phyloP scores from a whole-genome alignment of 2,329 filamentous ascomycete species.

The Zalaria obscura region DNA sequence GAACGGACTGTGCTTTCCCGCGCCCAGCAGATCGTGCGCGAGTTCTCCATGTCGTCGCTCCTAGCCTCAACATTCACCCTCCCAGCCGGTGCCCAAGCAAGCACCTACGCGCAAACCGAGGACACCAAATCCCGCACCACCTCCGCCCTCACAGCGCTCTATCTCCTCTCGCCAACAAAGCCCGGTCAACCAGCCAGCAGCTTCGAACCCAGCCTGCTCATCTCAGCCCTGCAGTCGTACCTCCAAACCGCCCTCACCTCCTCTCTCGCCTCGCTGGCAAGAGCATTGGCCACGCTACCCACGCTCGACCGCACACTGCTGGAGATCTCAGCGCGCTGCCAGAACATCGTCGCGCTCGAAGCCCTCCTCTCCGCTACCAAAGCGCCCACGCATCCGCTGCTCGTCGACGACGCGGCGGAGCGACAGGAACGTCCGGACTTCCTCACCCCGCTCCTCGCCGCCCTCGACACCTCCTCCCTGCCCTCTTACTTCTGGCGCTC shows the following conservation, averaged over 20 bases:
- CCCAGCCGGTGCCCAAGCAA: slow-evolving; percentile 7
- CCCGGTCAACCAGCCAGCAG: slow-evolving; percentile 26
- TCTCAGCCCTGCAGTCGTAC: slow-evolving; percentile 67
- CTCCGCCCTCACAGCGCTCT: slow-evolving; percentile 63
- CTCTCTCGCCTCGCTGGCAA: slow-evolving; percentile 58
- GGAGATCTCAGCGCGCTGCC: slow-evolving; percentile 72
- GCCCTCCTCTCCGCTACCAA: slow-evolving; percentile 56
- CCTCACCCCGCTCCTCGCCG: slow-evolving; percentile 40
- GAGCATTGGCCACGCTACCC: slow-evolving; percentile 67
- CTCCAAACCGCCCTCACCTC: slow-evolving; percentile 68
- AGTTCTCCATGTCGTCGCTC: slow-evolving; percentile 61
- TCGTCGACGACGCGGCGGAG: slow-evolving; percentile 19
- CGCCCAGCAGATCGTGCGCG: slow-evolving; percentile 65
- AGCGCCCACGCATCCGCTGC: slow-evolving; percentile 53
- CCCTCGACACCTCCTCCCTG: slow-evolving; percentile 78
- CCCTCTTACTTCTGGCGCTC: slow-evolving; percentile 90
- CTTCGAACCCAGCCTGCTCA: slow-evolving; percentile 55
- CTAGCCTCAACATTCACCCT: slow-evolving; percentile 18
- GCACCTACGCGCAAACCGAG: slow-evolving; percentile 45
- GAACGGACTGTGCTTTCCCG: slow-evolving; percentile 61
- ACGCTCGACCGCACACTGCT: slow-evolving; percentile 66
- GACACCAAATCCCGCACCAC: slow-evolving; percentile 61
- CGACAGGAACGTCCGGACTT: slow-evolving; percentile 33
- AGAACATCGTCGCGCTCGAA: slow-evolving; percentile 83
- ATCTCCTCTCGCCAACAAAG: slow-evolving; percentile 57